phyloP scores from a whole-genome alignment of 768 basidiomycete species.

The Suillus sp. region DNA sequence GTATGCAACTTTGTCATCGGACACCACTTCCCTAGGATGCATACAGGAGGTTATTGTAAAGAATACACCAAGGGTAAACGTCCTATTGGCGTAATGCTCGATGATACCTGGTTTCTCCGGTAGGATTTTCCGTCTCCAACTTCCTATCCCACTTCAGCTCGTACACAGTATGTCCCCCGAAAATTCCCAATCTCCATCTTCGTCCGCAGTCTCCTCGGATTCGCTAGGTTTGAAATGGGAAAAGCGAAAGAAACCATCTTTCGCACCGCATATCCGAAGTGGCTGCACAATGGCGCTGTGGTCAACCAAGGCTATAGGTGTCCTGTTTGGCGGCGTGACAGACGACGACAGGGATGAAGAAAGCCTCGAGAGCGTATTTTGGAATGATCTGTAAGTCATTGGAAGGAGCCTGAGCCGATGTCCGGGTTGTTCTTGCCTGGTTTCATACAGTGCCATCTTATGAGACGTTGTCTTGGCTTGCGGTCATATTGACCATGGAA shows the following conservation, averaged over 20 bases:
- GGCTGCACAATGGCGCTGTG: constrained; percentile 90
- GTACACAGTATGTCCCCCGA: constrained; percentile 36
- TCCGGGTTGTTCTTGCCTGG: not conserved
- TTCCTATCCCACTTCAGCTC: not conserved
- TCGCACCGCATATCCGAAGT: constrained; percentile 49
- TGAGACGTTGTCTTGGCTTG: not conserved
- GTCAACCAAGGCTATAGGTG: constrained; percentile 63
- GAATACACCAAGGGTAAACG: constrained; percentile 86
- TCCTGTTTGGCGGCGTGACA: constrained; percentile 87
- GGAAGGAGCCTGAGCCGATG: too few species aligned
- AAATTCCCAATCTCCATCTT: constrained; percentile 21
- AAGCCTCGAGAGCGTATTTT: constrained; percentile 79
- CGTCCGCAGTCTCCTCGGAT: constrained; percentile 42
- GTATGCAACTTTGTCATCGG: constrained; percentile 11
- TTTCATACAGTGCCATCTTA: not conserved
- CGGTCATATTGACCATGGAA: too few species aligned
- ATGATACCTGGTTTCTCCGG: constrained; percentile 89
- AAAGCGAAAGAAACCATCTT: constrained; percentile 72
- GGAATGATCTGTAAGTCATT: constrained; percentile 74
- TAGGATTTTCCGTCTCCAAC: constrained; percentile 32
- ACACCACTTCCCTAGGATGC: not conserved
- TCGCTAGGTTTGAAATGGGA: constrained; percentile 79
- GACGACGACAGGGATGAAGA: constrained; percentile 89
- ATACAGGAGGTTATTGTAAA: constrained; percentile 84
- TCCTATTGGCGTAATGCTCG: constrained; percentile 82